A percentile compares a stretch with the other conserved stretches of the same genome.
phyloP scores from a whole-genome alignment of 2,329 filamentous ascomycete genomes.

The Phialocephala sp. region DNA sequence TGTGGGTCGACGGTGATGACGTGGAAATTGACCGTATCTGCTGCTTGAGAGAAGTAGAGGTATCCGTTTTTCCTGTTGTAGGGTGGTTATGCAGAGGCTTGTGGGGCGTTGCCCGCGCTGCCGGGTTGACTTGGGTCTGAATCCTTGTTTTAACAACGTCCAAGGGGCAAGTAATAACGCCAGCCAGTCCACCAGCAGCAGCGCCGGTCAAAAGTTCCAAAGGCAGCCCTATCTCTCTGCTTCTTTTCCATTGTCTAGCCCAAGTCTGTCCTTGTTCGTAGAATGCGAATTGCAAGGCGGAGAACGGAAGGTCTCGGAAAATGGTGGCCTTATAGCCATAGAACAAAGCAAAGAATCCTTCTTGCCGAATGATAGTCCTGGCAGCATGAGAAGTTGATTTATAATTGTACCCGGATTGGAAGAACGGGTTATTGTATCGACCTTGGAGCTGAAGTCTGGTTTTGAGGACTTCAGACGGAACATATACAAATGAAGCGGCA shows the following conservation, averaged over 20 bases:
- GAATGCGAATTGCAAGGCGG: constrained; percentile 95
- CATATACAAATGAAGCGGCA: constrained; percentile 90
- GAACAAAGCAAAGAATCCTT: constrained; percentile 87
- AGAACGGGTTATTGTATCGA: constrained; percentile 92
- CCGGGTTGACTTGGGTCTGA: constrained; percentile 81
- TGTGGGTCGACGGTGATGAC: constrained; percentile 84
- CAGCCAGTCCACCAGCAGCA: constrained; percentile 88
- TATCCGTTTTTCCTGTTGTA: constrained; percentile 39
- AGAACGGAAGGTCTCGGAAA: constrained; percentile 93
- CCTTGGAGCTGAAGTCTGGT: constrained; percentile 96
- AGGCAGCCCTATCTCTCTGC: constrained; percentile 81
- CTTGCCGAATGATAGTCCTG: constrained; percentile 80
- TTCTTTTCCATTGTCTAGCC: constrained; percentile 79
- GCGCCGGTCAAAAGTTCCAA: constrained; percentile 90
- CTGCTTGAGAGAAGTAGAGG: constrained; percentile 33
- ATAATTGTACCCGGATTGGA: constrained; percentile 96
- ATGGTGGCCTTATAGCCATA: constrained; percentile 97
- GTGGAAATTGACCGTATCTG: constrained; percentile 84
- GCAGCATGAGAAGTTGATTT: constrained; percentile 82
- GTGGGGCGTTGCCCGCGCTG: constrained; percentile 39
- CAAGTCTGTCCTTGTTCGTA: constrained; percentile 91
- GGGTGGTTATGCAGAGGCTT: constrained; percentile 31
- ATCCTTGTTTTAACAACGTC: constrained; percentile 97
- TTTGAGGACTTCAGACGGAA: constrained; percentile 96
- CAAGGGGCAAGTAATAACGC: constrained; percentile 91